Evolutionary conservation across 345 rosid species (phyloP).

Genomic region (Leavenworthia alabamica): DNA sequence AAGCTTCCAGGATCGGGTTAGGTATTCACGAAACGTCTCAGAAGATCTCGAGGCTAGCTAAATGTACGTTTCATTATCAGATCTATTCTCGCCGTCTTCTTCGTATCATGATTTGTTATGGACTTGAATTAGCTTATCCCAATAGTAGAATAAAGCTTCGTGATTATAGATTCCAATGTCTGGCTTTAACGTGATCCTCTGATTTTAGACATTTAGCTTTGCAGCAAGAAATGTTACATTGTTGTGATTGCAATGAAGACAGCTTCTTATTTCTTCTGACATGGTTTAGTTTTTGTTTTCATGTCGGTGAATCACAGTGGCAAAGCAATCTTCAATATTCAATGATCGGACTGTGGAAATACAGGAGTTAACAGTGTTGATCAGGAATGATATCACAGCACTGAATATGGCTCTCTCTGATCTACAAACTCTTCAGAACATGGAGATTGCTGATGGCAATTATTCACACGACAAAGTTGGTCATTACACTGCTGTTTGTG

Average conservation of each 20-base stretch:
- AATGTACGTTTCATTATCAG: conserved; percentile 38
- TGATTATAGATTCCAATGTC: background rate
- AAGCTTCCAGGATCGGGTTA: conserved; percentile 57
- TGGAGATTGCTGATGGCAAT: conserved; percentile 70
- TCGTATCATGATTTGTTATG: background rate
- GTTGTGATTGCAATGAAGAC: background rate
- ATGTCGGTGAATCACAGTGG: conserved; percentile 41
- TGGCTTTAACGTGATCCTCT: background rate
- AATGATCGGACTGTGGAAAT: conserved; percentile 74
- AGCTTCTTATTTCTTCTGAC: background rate
- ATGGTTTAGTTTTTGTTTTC: background rate
- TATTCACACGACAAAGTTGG: conserved; percentile 66
- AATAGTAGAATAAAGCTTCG: background rate
- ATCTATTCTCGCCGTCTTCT: conserved; percentile 16
- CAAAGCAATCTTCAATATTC: conserved; percentile 79
- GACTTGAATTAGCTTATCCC: background rate
- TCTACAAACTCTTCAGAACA: conserved; percentile 68
- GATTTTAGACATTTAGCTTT: conserved; percentile 11
- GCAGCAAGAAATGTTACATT: background rate
- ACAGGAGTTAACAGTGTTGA: conserved; percentile 71
- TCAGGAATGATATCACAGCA: conserved; percentile 74
- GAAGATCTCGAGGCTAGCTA: conserved; percentile 63
- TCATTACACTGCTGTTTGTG: conserved; percentile 72
- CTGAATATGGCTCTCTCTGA: conserved; percentile 69
- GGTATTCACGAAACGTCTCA: conserved; percentile 65